phyloP scores from a whole-genome alignment of 2,329 filamentous ascomycete species.

The Beauveria australis region DNA sequence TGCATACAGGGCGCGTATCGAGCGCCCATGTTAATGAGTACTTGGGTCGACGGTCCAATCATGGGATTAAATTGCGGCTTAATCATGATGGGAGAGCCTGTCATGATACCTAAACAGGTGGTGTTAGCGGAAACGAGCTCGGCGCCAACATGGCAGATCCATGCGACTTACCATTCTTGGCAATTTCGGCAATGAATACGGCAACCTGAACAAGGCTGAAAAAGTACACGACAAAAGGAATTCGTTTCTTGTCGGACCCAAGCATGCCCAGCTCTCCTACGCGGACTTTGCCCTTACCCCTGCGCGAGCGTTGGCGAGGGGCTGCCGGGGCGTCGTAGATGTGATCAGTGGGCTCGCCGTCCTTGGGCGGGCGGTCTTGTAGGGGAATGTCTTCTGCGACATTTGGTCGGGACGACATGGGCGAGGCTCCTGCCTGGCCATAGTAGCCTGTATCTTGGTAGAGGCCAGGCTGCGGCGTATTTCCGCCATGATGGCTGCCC shows the following conservation, averaged over 20 bases:
- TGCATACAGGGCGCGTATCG: constrained; percentile 94
- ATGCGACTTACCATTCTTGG: constrained; percentile 61
- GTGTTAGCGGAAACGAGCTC: constrained; percentile 8
- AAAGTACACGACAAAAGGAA: constrained; percentile 76
- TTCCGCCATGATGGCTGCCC: constrained; percentile 28
- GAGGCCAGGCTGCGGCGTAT: constrained; percentile 26
- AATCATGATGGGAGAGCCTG: constrained; percentile 68
- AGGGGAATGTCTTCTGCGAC: constrained; percentile 49
- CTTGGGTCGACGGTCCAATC: constrained; percentile 86
- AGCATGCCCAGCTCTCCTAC: constrained; percentile 54
- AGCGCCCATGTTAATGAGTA: constrained; percentile 95
- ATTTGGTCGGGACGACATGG: constrained; percentile 23
- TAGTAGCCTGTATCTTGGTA: constrained; percentile 53
- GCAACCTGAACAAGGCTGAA: constrained; percentile 68
- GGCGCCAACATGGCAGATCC: not conserved
- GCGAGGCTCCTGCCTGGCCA: constrained; percentile 33
- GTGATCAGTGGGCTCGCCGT: constrained; percentile 44
- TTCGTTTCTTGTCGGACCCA: constrained; percentile 44
- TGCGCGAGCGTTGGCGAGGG: constrained; percentile 20
- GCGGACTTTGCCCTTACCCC: constrained; percentile 39
- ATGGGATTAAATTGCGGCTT: constrained; percentile 89
- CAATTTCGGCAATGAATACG: constrained; percentile 84
- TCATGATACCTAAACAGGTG: constrained; percentile 52
- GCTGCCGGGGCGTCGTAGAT: constrained; percentile 46
- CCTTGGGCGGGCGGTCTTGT: constrained; percentile 38